A percentile compares a stretch with the other conserved stretches of the same genome.
phyloP scores from a whole-genome alignment of 140 eudicot species.

The Cichorium intybus region DNA sequence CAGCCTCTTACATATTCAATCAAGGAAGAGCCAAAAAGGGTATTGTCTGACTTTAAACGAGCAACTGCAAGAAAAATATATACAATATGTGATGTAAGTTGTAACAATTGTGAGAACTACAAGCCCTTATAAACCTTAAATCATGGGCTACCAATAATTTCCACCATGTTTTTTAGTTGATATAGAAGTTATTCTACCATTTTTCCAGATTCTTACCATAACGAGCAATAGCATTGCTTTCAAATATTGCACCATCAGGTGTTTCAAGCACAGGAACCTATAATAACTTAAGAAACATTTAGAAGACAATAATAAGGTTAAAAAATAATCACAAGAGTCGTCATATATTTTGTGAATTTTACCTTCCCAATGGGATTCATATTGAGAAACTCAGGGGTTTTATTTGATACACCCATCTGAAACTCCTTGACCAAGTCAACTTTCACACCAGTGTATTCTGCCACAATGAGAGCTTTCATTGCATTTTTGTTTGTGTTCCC shows the following conservation, averaged over 20 bases:
- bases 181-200: too few relatives aligned
- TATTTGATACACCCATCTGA: slow-evolving; percentile 79
- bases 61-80: slow-evolving; percentile 87
- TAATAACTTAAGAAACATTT: background rate
- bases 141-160: too few relatives aligned
- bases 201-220: too few relatives aligned
- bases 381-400: slow-evolving; percentile 72
- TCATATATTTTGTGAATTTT: too few relatives aligned
- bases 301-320: background rate
- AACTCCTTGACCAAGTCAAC: slow-evolving; percentile 55
- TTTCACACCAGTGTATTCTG: slow-evolving; percentile 71
- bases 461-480: slow-evolving; percentile 68
- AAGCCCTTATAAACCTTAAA: too few relatives aligned
- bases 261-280: slow-evolving; percentile 1
- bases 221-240: slow-evolving; percentile 17
- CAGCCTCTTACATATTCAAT: slow-evolving; percentile 72
- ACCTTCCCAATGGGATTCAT: slow-evolving; percentile 98
- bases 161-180: too few relatives aligned
- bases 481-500: slow-evolving; percentile 45
- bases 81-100: too few relatives aligned
- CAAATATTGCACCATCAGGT: slow-evolving; percentile 11
- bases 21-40: slow-evolving; percentile 64
- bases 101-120: too few relatives aligned
- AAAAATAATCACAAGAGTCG: too few relatives aligned
- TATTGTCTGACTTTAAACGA: slow-evolving; percentile 36